A percentile compares a stretch with the other conserved stretches of the same genome.
Conservation (phyloP, 1,284 basidiomycete species). For the Fomes fomentarius region DNA sequence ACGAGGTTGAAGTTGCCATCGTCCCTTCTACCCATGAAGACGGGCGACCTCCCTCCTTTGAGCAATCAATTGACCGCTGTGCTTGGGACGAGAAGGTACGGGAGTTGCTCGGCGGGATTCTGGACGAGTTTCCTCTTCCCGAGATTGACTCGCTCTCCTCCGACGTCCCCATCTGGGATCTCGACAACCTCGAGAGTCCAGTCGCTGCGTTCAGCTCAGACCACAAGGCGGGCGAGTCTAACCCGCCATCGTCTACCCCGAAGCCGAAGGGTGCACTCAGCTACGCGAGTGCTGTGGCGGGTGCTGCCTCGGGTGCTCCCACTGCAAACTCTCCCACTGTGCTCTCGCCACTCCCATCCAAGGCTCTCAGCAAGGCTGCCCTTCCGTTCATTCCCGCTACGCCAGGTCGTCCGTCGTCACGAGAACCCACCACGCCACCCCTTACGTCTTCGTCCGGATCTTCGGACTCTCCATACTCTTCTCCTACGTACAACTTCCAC, state of each 20-base stretch:
- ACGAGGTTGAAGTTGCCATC: conserved; percentile 34
- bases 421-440: conserved; percentile 21
- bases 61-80: conserved; percentile 11
- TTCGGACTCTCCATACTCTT: conserved; percentile 28
- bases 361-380: conserved; percentile 35
- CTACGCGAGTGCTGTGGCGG: conserved; percentile 32
- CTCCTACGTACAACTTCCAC: conserved; percentile 35
- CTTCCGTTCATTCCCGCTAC: conserved; percentile 34
- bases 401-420: conserved; percentile 6
- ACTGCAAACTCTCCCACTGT: conserved; percentile 16
- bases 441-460: conserved; percentile 27
- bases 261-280: conserved; percentile 27
- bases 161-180: conserved; percentile 27
- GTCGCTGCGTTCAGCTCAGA: conserved; percentile 14
- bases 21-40: conserved; percentile 6
- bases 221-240: conserved; percentile 33
- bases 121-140: conserved; percentile 21
- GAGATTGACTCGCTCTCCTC: conserved; percentile 19
- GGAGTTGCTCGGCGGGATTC: conserved; percentile 29
- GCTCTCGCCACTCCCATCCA: conserved; percentile 32
- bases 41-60: conserved; percentile 8
- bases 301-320: conserved; percentile 26
- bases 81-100: conserved; percentile 30
- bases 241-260: conserved; percentile 33
- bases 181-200: conserved; percentile 22